Conservation (phyloP, 768 basidiomycete genomes). For the Phanerodontia chrysosporium region DNA sequence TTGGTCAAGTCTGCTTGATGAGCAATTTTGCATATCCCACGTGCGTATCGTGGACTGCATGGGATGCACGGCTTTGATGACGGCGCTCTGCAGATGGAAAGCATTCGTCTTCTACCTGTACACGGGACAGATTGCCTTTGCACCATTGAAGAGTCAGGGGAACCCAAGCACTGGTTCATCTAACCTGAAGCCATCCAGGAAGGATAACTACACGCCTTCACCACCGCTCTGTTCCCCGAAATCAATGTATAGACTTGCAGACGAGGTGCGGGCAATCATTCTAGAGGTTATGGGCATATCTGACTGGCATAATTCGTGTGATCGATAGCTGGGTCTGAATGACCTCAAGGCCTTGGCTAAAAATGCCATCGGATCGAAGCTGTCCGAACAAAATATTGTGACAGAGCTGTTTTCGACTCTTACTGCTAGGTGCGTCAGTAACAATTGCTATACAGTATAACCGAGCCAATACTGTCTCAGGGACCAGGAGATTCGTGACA, state of each 20-base stretch:
- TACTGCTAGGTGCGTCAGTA: constrained; percentile 6
- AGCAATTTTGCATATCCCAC: neutral
- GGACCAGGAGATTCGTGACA: constrained; percentile 3
- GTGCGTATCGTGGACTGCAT: neutral
- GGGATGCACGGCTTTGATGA: neutral
- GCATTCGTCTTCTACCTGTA: constrained; percentile 18
- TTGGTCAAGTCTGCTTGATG: neutral
- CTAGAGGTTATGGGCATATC: no score
- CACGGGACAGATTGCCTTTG: constrained; percentile 13
- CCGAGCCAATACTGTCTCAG: neutral
- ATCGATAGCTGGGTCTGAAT: neutral
- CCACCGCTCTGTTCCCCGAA: constrained; percentile 34
- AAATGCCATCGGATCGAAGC: constrained; percentile 12
- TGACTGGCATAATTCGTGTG: no score
- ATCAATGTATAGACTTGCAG: constrained; percentile 40
- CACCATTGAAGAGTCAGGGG: constrained; percentile 12
- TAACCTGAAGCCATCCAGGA: neutral
- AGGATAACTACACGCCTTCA: neutral
- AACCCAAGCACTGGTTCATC: neutral
- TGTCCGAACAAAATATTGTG: constrained; percentile 18
- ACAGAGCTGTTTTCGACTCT: constrained; percentile 20
- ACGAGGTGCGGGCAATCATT: constrained; percentile 36
- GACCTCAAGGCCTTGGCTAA: constrained; percentile 12
- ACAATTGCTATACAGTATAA: neutral
- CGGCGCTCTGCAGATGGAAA: constrained; percentile 4